Conservation (phyloP, 139 green algal species). For the Bryopsis sp. region DNA sequence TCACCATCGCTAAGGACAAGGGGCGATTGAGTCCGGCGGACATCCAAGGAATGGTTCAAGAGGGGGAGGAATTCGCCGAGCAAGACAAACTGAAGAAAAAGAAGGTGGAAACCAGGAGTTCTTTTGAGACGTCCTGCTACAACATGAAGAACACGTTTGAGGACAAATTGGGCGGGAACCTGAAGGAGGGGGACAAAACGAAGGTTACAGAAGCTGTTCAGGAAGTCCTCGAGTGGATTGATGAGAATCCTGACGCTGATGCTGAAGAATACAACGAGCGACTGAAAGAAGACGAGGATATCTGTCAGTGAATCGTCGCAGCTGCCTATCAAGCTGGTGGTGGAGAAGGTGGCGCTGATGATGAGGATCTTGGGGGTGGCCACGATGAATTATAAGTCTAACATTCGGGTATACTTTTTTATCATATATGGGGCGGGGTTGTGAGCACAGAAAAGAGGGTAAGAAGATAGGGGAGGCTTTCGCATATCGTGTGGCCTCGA, state of each 20-base stretch:
- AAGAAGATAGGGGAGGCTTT: too few species aligned
- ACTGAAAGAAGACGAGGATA: conserved; percentile 91
- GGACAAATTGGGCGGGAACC: conserved; percentile 63
- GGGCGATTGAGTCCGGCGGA: conserved; percentile 42
- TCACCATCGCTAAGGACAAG: conserved; percentile 82
- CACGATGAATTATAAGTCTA: too few species aligned
- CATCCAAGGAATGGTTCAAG: conserved; percentile 47
- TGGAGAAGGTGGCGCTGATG: too few species aligned
- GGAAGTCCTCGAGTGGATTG: conserved; percentile 87
- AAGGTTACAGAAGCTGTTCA: conserved; percentile 73
- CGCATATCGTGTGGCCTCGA: too few species aligned
- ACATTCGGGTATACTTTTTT: too few species aligned
- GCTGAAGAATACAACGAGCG: conserved; percentile 93
- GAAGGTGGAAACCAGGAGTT: conserved; percentile 42
- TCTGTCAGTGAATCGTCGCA: conserved; percentile 82
- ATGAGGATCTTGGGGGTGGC: too few species aligned
- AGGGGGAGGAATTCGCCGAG: conserved; percentile 28
- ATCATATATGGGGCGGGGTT: too few species aligned
- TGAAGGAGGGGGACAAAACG: conserved; percentile 79
- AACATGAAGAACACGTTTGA: conserved; percentile 47
- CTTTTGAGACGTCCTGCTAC: conserved; percentile 53
- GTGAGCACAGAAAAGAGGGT: too few species aligned
- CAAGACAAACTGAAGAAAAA: conserved; percentile 41
- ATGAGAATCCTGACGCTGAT: conserved; percentile 70
- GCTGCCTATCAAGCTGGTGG: too few species aligned